These are phyloP conservation scores for Lathyrus oleraceus DNA, from an alignment of 306 rosid species.

Conservation along the genomic window DNA sequence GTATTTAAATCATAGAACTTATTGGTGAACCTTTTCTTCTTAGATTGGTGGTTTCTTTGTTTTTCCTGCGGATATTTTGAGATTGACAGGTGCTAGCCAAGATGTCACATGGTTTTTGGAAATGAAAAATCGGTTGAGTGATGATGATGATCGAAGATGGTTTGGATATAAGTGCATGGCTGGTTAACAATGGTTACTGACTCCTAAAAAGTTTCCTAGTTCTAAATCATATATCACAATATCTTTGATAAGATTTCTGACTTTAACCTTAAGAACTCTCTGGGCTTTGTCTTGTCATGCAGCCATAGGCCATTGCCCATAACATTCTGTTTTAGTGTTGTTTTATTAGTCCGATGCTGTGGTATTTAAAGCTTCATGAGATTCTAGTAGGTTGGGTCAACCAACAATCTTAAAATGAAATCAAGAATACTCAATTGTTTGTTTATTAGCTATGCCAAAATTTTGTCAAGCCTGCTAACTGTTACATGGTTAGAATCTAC, in stretches of 20 bases:
- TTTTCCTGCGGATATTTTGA: not conserved
- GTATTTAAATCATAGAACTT: not conserved
- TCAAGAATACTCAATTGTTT: slow-evolving; percentile 1
- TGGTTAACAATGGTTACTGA: slow-evolving; percentile 29
- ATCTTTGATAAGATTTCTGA: slow-evolving; percentile 15
- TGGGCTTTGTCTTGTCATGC: slow-evolving; percentile 29
- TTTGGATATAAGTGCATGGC: not conserved
- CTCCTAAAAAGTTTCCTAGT: not conserved
- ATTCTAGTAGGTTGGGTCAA: slow-evolving; percentile 18
- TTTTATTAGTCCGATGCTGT: not conserved
- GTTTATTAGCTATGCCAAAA: slow-evolving; percentile 19
- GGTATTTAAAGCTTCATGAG: not conserved
- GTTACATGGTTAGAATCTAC: slow-evolving; percentile 11
- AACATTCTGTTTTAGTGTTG: slow-evolving; percentile 3
- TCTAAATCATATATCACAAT: slow-evolving; percentile 1
- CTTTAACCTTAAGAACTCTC: slow-evolving; percentile 10
- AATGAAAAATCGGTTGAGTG: slow-evolving; percentile 27
- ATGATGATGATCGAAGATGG: slow-evolving; percentile 22
- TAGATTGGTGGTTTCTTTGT: not conserved
- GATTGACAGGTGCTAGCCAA: not conserved
- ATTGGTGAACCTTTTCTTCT: not conserved
- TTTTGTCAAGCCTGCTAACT: not conserved
- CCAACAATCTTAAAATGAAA: slow-evolving; percentile 4
- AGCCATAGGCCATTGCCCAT: slow-evolving; percentile 1
- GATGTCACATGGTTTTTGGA: slow-evolving; percentile 18